These are phyloP conservation scores for Serendipita sp. DNA, from an alignment of 768 basidiomycete genomes.

Conservation along the genomic window DNA sequence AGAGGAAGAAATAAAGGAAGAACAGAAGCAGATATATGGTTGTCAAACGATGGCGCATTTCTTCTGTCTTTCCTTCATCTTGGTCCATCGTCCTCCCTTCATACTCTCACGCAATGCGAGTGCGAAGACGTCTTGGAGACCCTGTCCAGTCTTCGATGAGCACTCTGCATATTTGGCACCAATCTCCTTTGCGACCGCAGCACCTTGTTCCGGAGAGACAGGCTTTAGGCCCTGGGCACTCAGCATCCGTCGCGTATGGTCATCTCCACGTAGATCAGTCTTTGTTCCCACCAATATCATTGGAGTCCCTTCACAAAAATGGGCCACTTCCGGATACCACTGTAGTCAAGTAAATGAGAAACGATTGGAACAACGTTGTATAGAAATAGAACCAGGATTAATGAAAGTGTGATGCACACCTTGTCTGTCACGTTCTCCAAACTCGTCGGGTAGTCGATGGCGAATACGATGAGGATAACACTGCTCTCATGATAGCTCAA, in stretches of 20 bases:
- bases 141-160: conserved; percentile 77
- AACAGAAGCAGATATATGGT: conserved; percentile 4
- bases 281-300: conserved; percentile 89
- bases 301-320: conserved; percentile 81
- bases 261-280: conserved; percentile 75
- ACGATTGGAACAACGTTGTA: neutral
- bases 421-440: conserved; percentile 84
- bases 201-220: conserved; percentile 69
- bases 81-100: conserved; percentile 52
- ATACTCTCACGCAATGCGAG: conserved; percentile 81
- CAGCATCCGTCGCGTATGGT: conserved; percentile 73
- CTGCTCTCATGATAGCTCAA: conserved; percentile 79
- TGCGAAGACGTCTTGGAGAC: conserved; percentile 84
- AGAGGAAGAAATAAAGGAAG: neutral
- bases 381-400: neutral
- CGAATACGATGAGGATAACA: conserved; percentile 88
- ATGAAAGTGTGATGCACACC: conserved; percentile 25
- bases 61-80: conserved; percentile 42
- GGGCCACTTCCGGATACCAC: conserved; percentile 90
- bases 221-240: conserved; percentile 76
- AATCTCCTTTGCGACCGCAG: conserved; percentile 76
- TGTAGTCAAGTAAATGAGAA: conserved; percentile 18
- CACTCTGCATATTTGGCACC: conserved; percentile 90
- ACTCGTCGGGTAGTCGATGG: conserved; percentile 80
- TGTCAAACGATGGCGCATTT: conserved; percentile 49